These are phyloP conservation scores for Paramecium primaurelia DNA, from an alignment of 73 alveolate genomes.

Conservation along the genomic window DNA sequence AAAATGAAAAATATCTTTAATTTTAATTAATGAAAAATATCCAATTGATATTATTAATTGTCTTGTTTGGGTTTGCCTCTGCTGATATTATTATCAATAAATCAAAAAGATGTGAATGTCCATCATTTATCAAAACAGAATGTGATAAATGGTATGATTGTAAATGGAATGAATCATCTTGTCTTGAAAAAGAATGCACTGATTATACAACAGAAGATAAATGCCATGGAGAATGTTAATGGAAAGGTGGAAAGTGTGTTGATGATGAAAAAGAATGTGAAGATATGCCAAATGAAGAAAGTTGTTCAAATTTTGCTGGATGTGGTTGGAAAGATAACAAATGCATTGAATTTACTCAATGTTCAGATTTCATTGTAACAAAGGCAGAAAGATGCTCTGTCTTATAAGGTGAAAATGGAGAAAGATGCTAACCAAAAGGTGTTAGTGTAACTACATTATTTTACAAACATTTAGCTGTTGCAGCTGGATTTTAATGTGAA, in stretches of 20 bases:
- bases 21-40: neutral
- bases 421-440: neutral
- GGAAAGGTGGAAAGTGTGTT: neutral
- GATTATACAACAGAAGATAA: constrained; percentile 7
- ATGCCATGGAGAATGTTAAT: neutral
- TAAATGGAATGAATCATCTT: neutral
- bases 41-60: neutral
- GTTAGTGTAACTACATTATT: neutral
- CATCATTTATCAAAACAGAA: neutral
- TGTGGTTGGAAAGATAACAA: neutral
- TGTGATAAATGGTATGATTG: constrained; percentile 17
- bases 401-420: neutral
- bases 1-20: neutral
- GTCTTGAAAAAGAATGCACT: neutral
- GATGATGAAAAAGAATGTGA: neutral
- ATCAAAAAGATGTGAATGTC: neutral
- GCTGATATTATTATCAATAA: neutral
- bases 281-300: constrained; percentile 15
- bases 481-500: neutral
- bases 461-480: neutral
- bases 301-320: neutral
- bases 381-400: neutral
- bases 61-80: neutral
- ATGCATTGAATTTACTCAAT: neutral
- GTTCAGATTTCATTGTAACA: neutral